Evolutionary conservation across 208 protist genomes (phyloP).

Genomic region (Trichomonas vaginalis): DNA sequence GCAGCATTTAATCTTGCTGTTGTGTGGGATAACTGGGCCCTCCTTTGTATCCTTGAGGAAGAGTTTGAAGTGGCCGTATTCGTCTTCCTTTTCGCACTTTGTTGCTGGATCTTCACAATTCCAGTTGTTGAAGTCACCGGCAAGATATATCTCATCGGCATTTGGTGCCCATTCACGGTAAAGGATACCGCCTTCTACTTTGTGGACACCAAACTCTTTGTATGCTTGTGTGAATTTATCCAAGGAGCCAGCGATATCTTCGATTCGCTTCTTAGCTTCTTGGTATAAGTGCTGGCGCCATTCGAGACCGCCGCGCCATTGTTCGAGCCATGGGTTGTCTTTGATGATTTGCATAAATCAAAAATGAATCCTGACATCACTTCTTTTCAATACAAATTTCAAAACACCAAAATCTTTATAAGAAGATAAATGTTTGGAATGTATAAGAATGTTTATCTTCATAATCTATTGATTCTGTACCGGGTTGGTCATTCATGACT

Average conservation of each 20-base stretch:
- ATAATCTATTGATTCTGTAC: too few relatives aligned
- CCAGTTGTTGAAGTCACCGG: conserved; percentile 29
- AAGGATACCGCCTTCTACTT: background rate
- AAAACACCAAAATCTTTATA: too few relatives aligned
- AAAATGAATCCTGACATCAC: background rate
- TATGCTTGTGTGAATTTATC: conserved; percentile 5
- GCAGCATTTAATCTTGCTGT: background rate
- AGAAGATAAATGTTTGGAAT: too few relatives aligned
- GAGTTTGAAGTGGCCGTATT: background rate
- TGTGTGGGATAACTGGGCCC: background rate
- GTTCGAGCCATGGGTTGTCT: background rate
- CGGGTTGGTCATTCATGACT: too few relatives aligned
- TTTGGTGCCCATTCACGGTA: conserved; percentile 27
- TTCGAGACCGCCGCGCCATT: background rate
- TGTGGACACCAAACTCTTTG: conserved; percentile 21
- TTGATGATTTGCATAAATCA: background rate
- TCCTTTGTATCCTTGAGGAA: background rate
- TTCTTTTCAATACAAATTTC: too few relatives aligned
- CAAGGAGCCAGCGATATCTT: background rate
- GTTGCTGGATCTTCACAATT: background rate
- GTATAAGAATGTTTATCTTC: too few relatives aligned
- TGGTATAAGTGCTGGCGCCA: background rate
- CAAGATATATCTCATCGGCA: background rate
- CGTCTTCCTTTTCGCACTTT: conserved; percentile 3
- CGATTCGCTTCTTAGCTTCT: background rate